Base-by-base conservation (phyloP, 2,329 filamentous ascomycete species). In the Nannizzia gypsea region DNA sequence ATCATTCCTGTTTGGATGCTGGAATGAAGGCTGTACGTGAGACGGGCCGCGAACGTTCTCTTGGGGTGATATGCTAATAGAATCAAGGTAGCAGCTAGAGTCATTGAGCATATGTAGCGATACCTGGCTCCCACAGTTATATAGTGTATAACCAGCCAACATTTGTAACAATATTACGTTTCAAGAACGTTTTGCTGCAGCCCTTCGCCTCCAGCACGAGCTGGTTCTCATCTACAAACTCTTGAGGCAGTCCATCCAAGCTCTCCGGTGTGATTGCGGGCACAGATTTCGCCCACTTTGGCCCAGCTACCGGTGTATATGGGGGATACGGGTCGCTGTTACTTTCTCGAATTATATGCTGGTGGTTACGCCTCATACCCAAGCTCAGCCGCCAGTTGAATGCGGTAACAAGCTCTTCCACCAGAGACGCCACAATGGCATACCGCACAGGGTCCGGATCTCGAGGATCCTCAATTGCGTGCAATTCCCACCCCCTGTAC, bases 381-480 rank as follows among this genome's bases (percentile, higher is more conserved):
- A 65, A 60, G 58, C 64, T 58, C 22, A 69, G 59, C 13, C 65
- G 61, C 63, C 66, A 68, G 59, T 69, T 69, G 46, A 69, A 68
- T 8, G 67, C 67, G 11, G 64, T 56, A 11, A 63, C 66, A 22
- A 69, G 54, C 42, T 66, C 64, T 48, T 68, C 67, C 5, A 62
- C 61, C 24, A 69, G 59, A 59, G 63, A 66, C 8, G 68, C 67
- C 42, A 69, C 61, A 42, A 69, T 66, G 15, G 68, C 68, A 59
- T 69, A 69, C n/a, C 67, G 66, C 24, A 69, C 58, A 11, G 66
- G 67, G 63, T 69, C 66, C 3, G 58, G 50, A 34, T 69, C 69
- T 6, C 54, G 40, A 1, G 69, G 68, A 46, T 70, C 68, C 22
- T 64, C 64, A 36, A 70, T 67, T 15, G 31, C 54, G 38, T 57